Percentiles rank a stretch among this genome's conserved stretches.
phyloP scores from a whole-genome alignment of 345 rosid species.

The Triadica sebifera region DNA sequence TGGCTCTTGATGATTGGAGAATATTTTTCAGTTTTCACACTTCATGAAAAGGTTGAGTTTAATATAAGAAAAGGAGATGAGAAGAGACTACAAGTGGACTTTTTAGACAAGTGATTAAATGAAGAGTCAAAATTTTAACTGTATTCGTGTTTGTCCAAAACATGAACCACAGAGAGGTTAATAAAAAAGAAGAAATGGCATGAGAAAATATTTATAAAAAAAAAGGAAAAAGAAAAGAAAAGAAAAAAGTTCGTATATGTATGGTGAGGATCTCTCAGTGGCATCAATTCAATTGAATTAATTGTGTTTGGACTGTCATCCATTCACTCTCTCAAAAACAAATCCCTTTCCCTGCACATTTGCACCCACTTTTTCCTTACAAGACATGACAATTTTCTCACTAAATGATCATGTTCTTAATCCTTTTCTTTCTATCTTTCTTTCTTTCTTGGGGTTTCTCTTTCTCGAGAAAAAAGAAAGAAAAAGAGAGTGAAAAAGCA shows the following conservation, averaged over 20 bases:
- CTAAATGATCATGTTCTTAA: conserved; percentile 35
- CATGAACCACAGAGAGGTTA: conserved; percentile 6
- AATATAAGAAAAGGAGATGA: no score
- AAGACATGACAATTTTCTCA: conserved; percentile 50
- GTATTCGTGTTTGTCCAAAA: conserved; percentile 38
- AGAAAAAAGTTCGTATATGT: conserved; percentile 9
- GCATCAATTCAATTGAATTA: conserved; percentile 37
- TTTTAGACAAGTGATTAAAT: not conserved
- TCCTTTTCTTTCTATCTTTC: conserved; percentile 10
- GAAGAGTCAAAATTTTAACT: conserved; percentile 41
- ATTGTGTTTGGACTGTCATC: conserved; percentile 61
- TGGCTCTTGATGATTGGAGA: conserved; percentile 21
- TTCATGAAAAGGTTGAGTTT: conserved; percentile 8
- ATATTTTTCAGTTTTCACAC: conserved; percentile 15
- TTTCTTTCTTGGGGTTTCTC: conserved; percentile 14
- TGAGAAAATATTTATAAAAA: no score
- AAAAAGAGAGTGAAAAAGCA: conserved; percentile 28
- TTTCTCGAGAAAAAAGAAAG: conserved; percentile 31
- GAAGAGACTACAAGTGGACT: conserved; percentile 20
- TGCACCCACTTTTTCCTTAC: conserved; percentile 59
- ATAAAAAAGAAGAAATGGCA: not conserved
- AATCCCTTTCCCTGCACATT: conserved; percentile 36
- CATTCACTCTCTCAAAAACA: conserved; percentile 44
- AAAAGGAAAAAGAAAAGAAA: not conserved
- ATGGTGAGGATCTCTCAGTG: conserved; percentile 16